Percentiles rank a stretch among this genome's conserved stretches.
phyloP scores from a whole-genome alignment of 805 yeast genomes.

The Lachancea sp. region DNA sequence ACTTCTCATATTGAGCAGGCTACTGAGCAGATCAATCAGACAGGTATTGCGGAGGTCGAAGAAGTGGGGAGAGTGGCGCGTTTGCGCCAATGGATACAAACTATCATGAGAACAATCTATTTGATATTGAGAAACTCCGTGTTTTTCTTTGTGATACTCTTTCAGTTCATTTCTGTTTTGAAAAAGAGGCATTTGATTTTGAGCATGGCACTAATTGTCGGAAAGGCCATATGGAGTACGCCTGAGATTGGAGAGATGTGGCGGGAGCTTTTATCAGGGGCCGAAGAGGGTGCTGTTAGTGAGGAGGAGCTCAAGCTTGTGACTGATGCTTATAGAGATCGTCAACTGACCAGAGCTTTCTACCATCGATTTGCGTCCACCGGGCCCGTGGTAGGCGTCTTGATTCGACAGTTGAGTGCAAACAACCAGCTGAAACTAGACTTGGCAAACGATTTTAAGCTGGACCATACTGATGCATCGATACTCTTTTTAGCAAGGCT shows the following conservation, averaged over 20 bases:
- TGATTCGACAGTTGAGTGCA: not conserved
- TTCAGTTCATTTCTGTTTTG: slow-evolving; percentile 18
- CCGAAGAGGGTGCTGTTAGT: not conserved
- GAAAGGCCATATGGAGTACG: slow-evolving; percentile 19
- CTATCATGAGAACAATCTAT: slow-evolving; percentile 17
- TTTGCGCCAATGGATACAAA: slow-evolving; percentile 2
- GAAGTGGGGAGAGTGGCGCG: slow-evolving; percentile 5
- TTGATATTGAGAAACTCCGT: slow-evolving; percentile 19
- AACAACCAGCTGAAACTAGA: not conserved
- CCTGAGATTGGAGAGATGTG: slow-evolving; percentile 25
- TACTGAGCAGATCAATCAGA: not conserved
- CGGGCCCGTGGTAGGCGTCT: slow-evolving; percentile 1
- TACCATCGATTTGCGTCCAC: slow-evolving; percentile 2
- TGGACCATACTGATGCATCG: slow-evolving; percentile 4
- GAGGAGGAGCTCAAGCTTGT: slow-evolving; percentile 1
- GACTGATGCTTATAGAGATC: not conserved
- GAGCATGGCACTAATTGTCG: slow-evolving; percentile 11
- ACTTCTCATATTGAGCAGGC: no score
- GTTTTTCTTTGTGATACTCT: slow-evolving; percentile 16
- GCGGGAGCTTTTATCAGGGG: slow-evolving; percentile 14
- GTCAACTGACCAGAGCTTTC: not conserved
- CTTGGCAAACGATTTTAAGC: not conserved
- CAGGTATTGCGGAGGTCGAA: not conserved
- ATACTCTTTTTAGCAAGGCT: slow-evolving; percentile 5
- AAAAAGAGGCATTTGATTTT: slow-evolving; percentile 14